Percentiles rank a stretch among this genome's conserved stretches.
Evolutionary conservation across 805 yeast species (phyloP).

Genomic region (Ogataea populi-albae): DNA sequence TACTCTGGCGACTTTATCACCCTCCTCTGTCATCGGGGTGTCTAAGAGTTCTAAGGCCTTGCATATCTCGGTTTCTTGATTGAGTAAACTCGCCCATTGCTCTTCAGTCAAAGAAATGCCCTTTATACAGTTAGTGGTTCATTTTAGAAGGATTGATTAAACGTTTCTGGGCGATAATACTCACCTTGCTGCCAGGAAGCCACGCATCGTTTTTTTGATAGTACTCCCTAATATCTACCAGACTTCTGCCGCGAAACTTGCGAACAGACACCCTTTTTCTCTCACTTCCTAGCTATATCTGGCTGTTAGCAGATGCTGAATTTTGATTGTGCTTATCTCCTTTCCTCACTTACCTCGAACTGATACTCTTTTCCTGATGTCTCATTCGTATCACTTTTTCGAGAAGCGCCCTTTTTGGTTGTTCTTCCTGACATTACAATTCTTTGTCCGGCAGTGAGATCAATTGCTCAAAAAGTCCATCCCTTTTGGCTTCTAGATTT

Average conservation of each 20-base stretch:
- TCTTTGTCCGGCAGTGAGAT: too few species aligned
- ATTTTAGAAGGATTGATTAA: too few species aligned
- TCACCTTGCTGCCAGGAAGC: conserved; percentile 76
- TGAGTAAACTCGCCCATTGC: conserved; percentile 50
- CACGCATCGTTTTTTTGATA: conserved; percentile 57
- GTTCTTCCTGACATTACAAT: too few species aligned
- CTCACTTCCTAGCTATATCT: conserved; percentile 32
- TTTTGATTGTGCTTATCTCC: background rate
- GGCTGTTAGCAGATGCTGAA: background rate
- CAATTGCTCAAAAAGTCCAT: too few species aligned
- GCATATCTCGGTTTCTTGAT: conserved; percentile 44
- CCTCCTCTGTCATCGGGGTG: conserved; percentile 15
- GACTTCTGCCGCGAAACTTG: conserved; percentile 58
- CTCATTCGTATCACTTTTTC: too few species aligned
- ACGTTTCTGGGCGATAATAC: too few species aligned
- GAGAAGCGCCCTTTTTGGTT: too few species aligned
- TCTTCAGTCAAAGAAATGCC: conserved; percentile 61
- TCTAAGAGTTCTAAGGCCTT: conserved; percentile 41
- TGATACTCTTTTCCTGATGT: conserved; percentile 19
- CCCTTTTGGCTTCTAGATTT: too few species aligned
- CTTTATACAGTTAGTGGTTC: conserved; percentile 20
- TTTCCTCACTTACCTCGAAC: conserved; percentile 18
- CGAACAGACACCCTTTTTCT: conserved; percentile 73
- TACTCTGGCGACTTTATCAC: conserved; percentile 28
- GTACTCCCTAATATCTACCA: conserved; percentile 84